These are phyloP conservation scores for Cucurbita pepo DNA, from an alignment of 306 rosid genomes.

Conservation along the genomic window DNA sequence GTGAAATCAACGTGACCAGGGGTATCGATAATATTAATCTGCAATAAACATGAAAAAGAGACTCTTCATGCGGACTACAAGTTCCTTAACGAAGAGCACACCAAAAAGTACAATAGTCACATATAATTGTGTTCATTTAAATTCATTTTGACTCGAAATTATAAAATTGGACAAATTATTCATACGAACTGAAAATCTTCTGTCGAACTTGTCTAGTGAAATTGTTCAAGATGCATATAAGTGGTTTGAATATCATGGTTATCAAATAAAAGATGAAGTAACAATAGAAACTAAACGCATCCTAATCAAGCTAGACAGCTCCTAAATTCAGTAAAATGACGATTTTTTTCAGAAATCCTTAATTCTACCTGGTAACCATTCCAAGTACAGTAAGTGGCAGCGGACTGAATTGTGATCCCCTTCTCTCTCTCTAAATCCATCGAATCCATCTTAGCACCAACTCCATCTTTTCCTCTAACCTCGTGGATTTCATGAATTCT, in stretches of 20 bases:
- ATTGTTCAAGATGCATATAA: not conserved
- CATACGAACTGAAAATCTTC: not conserved
- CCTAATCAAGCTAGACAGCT: not conserved
- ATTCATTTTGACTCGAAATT: not conserved
- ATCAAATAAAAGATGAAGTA: not conserved
- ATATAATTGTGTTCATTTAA: not conserved
- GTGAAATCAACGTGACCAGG: conserved; percentile 99
- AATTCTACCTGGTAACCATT: conserved; percentile 53
- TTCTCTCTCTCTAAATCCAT: conserved; percentile 97
- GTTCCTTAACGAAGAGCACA: not conserved
- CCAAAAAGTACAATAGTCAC: not conserved
- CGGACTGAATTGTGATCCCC: conserved; percentile 89
- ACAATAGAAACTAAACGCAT: not conserved
- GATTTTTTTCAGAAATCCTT: not conserved
- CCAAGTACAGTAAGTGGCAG: conserved; percentile 91
- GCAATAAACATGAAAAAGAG: conserved; percentile 17
- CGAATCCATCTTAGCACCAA: conserved; percentile 96
- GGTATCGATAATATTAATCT: conserved; percentile 92
- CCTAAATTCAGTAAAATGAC: not conserved
- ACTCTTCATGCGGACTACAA: not conserved
- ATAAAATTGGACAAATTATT: not conserved
- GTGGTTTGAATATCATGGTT: no score
- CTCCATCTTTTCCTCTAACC: conserved; percentile 88
- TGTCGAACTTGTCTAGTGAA: not conserved
- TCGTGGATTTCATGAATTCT: conserved; percentile 92